Evolutionary conservation across 345 rosid genomes (phyloP).

Genomic region (Melastoma malabathricum): DNA sequence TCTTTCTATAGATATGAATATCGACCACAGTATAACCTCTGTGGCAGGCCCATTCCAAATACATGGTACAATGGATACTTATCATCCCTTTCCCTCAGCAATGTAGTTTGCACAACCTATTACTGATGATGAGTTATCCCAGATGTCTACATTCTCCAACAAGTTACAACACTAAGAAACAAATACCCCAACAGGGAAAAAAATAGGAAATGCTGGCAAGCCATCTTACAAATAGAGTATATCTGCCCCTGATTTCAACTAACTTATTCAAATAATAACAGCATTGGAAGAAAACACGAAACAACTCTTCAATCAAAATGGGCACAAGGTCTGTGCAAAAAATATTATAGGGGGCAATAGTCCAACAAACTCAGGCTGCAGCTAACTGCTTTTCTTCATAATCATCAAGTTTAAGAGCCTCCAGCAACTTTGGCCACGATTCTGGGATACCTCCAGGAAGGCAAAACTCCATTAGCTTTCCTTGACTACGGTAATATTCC

Average conservation of each 20-base stretch:
- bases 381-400: constrained; percentile 59
- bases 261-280: constrained; percentile 6
- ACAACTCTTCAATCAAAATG: constrained; percentile 30
- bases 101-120: too few species aligned
- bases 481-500: constrained; percentile 56
- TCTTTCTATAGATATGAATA: too few species aligned
- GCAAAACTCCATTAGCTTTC: constrained; percentile 68
- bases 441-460: constrained; percentile 93
- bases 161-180: neutral
- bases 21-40: too few species aligned
- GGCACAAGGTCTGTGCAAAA: constrained; percentile 41
- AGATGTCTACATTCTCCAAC: neutral
- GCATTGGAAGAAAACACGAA: constrained; percentile 4
- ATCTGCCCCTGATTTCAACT: constrained; percentile 2
- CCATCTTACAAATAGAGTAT: constrained; percentile 4
- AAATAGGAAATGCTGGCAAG: constrained; percentile 2
- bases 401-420: constrained; percentile 74
- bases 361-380: constrained; percentile 34
- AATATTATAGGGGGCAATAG: constrained; percentile 20
- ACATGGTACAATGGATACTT: too few species aligned
- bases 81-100: too few species aligned
- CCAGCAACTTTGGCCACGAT: constrained; percentile 92
- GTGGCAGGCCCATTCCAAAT: too few species aligned
- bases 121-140: neutral
- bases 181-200: neutral